A percentile compares a stretch with the other conserved stretches of the same genome.
These are phyloP conservation scores for Wallacemonas sp. DNA, from an alignment of 208 protist genomes.

Conservation along the genomic window DNA sequence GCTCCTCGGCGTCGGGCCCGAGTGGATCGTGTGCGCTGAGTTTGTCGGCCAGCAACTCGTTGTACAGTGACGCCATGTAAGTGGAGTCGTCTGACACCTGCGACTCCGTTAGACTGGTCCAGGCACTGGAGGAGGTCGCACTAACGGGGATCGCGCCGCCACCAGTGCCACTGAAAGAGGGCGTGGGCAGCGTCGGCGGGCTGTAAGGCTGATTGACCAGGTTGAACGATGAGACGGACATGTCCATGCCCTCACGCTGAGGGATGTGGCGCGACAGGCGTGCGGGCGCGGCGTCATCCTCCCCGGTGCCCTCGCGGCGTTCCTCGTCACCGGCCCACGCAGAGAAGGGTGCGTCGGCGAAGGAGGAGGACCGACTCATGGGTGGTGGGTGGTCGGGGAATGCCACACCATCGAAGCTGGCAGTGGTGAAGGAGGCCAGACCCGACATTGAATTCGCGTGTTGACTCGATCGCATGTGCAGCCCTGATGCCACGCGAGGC, in stretches of 20 bases:
- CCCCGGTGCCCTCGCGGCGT: slow-evolving; percentile 11
- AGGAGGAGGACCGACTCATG: slow-evolving; percentile 6
- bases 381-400: neutral
- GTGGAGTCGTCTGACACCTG: slow-evolving; percentile 81
- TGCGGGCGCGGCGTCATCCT: slow-evolving; percentile 41
- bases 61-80: slow-evolving; percentile 83
- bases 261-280: slow-evolving; percentile 86
- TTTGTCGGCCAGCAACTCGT: slow-evolving; percentile 78
- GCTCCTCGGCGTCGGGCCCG: neutral
- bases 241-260: slow-evolving; percentile 77
- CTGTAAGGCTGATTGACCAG: slow-evolving; percentile 18
- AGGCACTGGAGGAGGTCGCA: slow-evolving; percentile 30
- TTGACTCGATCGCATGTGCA: slow-evolving; percentile 7
- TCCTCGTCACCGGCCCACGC: neutral
- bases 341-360: neutral
- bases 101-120: slow-evolving; percentile 70
- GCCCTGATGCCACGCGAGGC: neutral
- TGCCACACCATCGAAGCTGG: neutral
- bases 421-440: slow-evolving; percentile 1
- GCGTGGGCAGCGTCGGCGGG: neutral
- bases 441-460: slow-evolving; percentile 3
- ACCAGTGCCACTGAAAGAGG: neutral
- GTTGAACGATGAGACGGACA: slow-evolving; percentile 78
- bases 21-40: slow-evolving; percentile 29
- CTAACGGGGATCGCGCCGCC: slow-evolving; percentile 7